Evolutionary conservation across 352 stramenopile genomes (phyloP).

Genomic region (Aphanomyces cochlioides): DNA sequence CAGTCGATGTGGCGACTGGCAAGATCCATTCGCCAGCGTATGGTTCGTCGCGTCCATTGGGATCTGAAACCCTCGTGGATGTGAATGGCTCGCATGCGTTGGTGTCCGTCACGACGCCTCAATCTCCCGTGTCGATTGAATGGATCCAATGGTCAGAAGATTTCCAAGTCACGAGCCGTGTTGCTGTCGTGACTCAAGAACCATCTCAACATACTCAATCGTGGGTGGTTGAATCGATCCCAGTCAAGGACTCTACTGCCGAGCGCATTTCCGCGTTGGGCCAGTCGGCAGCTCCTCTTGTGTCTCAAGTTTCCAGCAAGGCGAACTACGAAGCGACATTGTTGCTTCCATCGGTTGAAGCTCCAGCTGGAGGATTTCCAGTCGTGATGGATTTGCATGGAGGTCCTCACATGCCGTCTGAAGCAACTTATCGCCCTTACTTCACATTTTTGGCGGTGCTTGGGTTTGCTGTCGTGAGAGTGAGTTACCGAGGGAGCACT

Average conservation of each 20-base stretch:
- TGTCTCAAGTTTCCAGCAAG: slow-evolving; percentile 46
- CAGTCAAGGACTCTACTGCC: neutral
- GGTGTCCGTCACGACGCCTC: slow-evolving; percentile 55
- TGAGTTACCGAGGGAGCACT: slow-evolving; percentile 95
- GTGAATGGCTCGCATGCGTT: slow-evolving; percentile 41
- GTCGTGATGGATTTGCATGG: slow-evolving; percentile 89
- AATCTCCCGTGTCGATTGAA: slow-evolving; percentile 51
- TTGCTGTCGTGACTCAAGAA: slow-evolving; percentile 51
- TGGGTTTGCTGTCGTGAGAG: slow-evolving; percentile 85
- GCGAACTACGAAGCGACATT: slow-evolving; percentile 75
- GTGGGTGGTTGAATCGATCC: slow-evolving; percentile 61
- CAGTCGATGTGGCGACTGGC: slow-evolving; percentile 53
- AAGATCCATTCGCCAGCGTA: slow-evolving; percentile 49
- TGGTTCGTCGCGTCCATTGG: slow-evolving; percentile 36
- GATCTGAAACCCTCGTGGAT: slow-evolving; percentile 54
- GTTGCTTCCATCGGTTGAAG: slow-evolving; percentile 42
- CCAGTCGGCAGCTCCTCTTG: slow-evolving; percentile 34
- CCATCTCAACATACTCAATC: slow-evolving; percentile 36
- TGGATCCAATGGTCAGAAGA: slow-evolving; percentile 44
- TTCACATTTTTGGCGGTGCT: slow-evolving; percentile 88
- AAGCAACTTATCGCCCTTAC: slow-evolving; percentile 77
- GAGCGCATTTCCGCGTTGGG: neutral
- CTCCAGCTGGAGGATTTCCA: slow-evolving; percentile 49
- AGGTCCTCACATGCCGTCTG: slow-evolving; percentile 87
- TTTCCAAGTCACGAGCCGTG: slow-evolving; percentile 35